These are phyloP conservation scores for Leptomonas pyrrhocoris DNA, from an alignment of 208 protist species.

Conservation along the genomic window DNA sequence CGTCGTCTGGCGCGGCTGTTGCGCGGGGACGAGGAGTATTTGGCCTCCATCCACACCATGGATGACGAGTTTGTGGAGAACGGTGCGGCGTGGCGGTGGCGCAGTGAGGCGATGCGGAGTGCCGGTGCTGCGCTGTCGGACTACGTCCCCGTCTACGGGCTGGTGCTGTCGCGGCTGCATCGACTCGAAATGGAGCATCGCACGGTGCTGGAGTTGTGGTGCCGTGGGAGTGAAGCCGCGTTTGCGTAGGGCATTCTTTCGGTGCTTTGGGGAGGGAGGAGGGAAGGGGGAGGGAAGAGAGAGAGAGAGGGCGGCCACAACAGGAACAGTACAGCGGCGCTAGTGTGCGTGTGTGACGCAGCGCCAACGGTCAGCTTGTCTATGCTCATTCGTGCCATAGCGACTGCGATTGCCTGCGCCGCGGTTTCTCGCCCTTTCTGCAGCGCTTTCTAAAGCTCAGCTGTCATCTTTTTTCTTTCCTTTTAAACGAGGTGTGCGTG, in stretches of 20 bases:
- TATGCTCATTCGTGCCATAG: too few relatives aligned
- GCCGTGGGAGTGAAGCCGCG: neutral
- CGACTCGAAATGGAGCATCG: conserved; percentile 84
- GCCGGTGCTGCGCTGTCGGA: conserved; percentile 40
- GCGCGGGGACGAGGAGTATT: conserved; percentile 59
- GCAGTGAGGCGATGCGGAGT: conserved; percentile 9
- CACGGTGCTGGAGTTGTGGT: conserved; percentile 80
- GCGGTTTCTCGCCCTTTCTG: too few relatives aligned
- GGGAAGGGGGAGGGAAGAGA: neutral
- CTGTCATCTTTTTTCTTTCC: too few relatives aligned
- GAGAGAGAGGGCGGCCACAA: neutral
- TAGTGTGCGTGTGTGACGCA: too few relatives aligned
- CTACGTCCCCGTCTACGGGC: conserved; percentile 77
- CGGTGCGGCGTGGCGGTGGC: conserved; percentile 17
- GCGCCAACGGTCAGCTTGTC: too few relatives aligned
- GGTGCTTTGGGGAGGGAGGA: neutral
- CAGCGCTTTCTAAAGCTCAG: too few relatives aligned
- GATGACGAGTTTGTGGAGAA: conserved; percentile 41
- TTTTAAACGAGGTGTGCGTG: too few relatives aligned
- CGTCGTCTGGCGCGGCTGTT: conserved; percentile 36
- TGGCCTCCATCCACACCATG: conserved; percentile 55
- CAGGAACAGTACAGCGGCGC: too few relatives aligned
- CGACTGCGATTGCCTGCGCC: too few relatives aligned
- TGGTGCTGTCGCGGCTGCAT: conserved; percentile 72
- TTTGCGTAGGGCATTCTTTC: neutral